A percentile compares a stretch with the other conserved stretches of the same genome.
These are phyloP conservation scores for Didymellaceae sp. DNA, from an alignment of 2,329 filamentous ascomycete genomes.

Conservation along the genomic window DNA sequence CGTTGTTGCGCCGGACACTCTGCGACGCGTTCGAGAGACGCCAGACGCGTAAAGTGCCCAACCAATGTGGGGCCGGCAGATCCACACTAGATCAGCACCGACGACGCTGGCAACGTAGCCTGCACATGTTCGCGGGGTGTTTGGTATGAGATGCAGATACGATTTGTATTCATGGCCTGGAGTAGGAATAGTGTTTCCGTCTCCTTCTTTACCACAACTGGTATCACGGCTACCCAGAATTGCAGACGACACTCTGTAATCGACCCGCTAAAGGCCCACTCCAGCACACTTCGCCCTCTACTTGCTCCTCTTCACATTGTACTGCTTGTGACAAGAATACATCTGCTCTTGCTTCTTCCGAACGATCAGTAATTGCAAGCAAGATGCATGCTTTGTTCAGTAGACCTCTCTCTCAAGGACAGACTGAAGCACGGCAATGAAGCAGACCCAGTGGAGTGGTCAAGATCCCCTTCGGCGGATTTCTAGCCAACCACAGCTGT, in stretches of 20 bases:
- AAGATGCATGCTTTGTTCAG: not conserved
- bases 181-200: too few relatives aligned
- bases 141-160: too few relatives aligned
- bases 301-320: too few relatives aligned
- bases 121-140: too few relatives aligned
- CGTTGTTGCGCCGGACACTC: conserved; percentile 5
- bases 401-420: not conserved
- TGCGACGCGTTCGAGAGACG: conserved; percentile 12
- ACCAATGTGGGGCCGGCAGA: conserved; percentile 6
- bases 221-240: too few relatives aligned
- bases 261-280: too few relatives aligned
- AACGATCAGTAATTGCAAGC: not conserved
- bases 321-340: too few relatives aligned
- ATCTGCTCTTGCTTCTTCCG: too few relatives aligned
- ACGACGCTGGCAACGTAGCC: not conserved
- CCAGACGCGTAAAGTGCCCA: conserved; percentile 13
- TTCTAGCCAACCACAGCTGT: conserved; percentile 9
- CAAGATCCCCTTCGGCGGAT: not conserved
- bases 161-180: too few relatives aligned
- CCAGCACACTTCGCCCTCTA: too few relatives aligned
- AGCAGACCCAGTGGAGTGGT: conserved; percentile 4
- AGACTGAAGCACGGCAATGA: not conserved
- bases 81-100: conserved; percentile 13
- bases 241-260: too few relatives aligned
- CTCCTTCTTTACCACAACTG: too few relatives aligned